Base-by-base conservation (phyloP, 2,329 filamentous ascomycete species). In the Elsinoe necatrix region DNA sequence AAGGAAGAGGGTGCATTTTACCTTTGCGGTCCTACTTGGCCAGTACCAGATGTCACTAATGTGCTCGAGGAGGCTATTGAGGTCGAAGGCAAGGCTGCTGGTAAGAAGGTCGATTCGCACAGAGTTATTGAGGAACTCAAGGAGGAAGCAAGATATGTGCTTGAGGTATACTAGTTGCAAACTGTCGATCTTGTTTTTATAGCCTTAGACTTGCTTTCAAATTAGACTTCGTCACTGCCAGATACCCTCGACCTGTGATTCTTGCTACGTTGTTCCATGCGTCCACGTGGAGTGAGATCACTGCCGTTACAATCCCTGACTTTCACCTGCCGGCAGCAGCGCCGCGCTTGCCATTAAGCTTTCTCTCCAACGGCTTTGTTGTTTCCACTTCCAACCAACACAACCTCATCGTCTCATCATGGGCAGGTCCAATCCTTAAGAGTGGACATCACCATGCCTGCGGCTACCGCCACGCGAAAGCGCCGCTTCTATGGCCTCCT, bases 101-200 rank as follows among this genome's bases (percentile, higher is more conserved):
- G 83, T 57, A 89, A 86, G 77, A 96, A 92, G 83, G 80, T 95
- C 39, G 90, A 95, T 68, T 76, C 86, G 2, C 79, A 80, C 65
- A 91, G 91, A 79, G 90, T 95, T 79, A 97, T 98, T 76, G 95
- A 98, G 78, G 86, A 86, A 75, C 77, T 98, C 65, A 98, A 98
- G 86, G 93, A 98, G 71, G 86, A 89, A 65, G 82, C 87, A 61
- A 81, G 93, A 69, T 98, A 97, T 75, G 92, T 98, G 54, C 79
- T 98, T 56, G 93, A 98, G 76, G 93, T 97, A 57, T 97, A 97
- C 74, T 97, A 88, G 56, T 18, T 54, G 18, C 16, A 23, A 35
- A 3, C 16, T 12, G n/a, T 27, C 20, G 16, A 35, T 9, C 20
- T 11, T 20, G n/a, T 20, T 18, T 52, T 14, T 7, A 34, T 31